Conservation (phyloP, 768 basidiomycete species). For the Lactarius vividus region DNA sequence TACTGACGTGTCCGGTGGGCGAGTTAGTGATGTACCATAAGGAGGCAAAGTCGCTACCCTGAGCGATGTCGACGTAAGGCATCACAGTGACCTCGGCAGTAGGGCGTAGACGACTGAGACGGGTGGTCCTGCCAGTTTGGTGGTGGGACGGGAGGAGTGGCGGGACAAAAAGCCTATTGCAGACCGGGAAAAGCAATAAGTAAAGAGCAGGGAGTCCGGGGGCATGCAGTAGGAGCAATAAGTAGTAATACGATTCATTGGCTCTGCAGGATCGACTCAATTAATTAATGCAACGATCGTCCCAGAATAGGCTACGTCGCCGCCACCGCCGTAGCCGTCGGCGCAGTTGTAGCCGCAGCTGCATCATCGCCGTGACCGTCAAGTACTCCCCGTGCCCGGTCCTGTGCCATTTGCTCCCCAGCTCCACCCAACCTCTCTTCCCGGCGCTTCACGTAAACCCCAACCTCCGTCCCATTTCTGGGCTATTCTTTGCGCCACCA, state of each 20-base stretch:
- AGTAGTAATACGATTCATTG: background rate
- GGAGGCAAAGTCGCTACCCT: slow-evolving; percentile 28
- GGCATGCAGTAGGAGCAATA: background rate
- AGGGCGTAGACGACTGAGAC: background rate
- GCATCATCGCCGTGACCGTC: background rate
- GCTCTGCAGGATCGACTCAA: background rate
- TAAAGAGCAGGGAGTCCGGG: background rate
- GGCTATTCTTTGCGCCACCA: background rate
- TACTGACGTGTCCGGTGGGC: slow-evolving; percentile 28
- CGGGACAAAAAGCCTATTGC: background rate
- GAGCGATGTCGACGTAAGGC: slow-evolving; percentile 29
- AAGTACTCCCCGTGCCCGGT: background rate
- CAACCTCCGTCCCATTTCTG: slow-evolving; percentile 23
- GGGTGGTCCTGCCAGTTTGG: background rate
- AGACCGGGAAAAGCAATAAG: slow-evolving; percentile 1
- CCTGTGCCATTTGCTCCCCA: slow-evolving; percentile 5
- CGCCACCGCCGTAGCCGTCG: background rate
- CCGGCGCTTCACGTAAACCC: slow-evolving; percentile 21
- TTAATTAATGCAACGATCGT: background rate
- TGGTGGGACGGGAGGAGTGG: slow-evolving; percentile 4
- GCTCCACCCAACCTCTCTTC: slow-evolving; percentile 17
- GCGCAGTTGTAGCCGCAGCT: no score
- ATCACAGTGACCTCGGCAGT: slow-evolving; percentile 10
- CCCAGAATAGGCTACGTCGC: background rate
- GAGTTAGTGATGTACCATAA: slow-evolving; percentile 34